Conservation (phyloP, 257 asterid genomes). For the Solanum bukasovii region DNA sequence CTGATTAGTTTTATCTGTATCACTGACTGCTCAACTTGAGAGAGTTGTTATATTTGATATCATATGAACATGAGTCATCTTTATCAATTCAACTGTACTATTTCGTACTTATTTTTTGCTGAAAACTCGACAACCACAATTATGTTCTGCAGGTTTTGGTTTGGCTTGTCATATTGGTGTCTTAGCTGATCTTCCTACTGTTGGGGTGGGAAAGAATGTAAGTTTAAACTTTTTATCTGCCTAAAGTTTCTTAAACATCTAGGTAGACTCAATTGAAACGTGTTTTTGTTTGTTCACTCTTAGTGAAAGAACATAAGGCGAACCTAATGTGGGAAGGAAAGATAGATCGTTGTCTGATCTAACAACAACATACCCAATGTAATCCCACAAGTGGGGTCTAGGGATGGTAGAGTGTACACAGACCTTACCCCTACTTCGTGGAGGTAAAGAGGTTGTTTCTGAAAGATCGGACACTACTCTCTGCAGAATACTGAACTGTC, state of each 20-base stretch:
- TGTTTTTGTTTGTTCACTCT: neutral
- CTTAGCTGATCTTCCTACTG: constrained; percentile 66
- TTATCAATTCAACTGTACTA: neutral
- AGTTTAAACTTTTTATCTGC: constrained; percentile 2
- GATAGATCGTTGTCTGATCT: neutral
- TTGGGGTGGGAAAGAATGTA: constrained; percentile 89
- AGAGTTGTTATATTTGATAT: neutral
- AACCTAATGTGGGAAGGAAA: neutral
- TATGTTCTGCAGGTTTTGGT: constrained; percentile 58
- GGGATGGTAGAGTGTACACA: neutral
- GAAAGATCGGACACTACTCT: neutral
- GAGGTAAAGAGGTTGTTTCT: neutral
- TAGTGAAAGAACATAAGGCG: neutral
- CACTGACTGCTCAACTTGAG: neutral
- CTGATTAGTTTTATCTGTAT: neutral
- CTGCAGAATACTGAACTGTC: neutral
- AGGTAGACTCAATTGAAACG: neutral
- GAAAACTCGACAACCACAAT: neutral
- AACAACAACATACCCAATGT: neutral
- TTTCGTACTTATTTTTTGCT: neutral
- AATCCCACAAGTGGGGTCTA: neutral
- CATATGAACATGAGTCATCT: neutral
- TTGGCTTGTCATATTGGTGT: constrained; percentile 94
- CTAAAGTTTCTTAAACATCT: neutral
- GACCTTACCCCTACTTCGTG: neutral